These are phyloP conservation scores for Xylaria sp. DNA, from an alignment of 2,329 filamentous ascomycete genomes.

Conservation along the genomic window DNA sequence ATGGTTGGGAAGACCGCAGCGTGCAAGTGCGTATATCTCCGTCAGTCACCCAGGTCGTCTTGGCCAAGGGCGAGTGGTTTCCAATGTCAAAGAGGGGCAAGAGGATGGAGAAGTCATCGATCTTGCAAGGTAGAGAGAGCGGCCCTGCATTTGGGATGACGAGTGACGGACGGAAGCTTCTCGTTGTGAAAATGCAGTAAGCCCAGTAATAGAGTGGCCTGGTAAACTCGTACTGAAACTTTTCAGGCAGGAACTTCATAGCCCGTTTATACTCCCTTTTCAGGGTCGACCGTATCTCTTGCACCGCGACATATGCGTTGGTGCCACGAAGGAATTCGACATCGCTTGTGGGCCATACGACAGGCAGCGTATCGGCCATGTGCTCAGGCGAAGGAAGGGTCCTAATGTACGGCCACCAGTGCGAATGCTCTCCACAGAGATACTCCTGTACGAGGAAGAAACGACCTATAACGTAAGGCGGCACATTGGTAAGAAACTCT, in stretches of 20 bases:
- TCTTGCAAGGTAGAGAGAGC: conserved; percentile 52
- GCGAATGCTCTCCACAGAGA: conserved; percentile 66
- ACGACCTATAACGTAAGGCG: conserved; percentile 70
- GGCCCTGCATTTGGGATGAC: conserved; percentile 57
- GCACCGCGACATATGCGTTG: conserved; percentile 48
- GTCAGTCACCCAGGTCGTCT: conserved; percentile 65
- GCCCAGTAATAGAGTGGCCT: conserved; percentile 71
- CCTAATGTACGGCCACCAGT: conserved; percentile 75
- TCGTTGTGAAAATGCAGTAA: conserved; percentile 71
- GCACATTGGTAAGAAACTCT: conserved; percentile 60
- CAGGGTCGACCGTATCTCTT: conserved; percentile 59
- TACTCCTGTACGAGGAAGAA: conserved; percentile 78
- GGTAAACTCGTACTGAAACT: conserved; percentile 54
- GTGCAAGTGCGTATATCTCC: conserved; percentile 54
- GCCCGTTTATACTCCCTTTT: conserved; percentile 60
- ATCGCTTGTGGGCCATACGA: conserved; percentile 73
- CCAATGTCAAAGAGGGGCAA: conserved; percentile 77
- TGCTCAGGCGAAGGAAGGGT: conserved; percentile 72
- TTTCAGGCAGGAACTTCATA: conserved; percentile 52
- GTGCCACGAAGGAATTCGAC: conserved; percentile 60
- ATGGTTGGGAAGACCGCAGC: conserved; percentile 56
- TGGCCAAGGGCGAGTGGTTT: conserved; percentile 73
- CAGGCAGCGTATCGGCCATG: conserved; percentile 64
- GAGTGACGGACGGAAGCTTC: conserved; percentile 72
- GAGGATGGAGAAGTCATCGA: conserved; percentile 74